Evolutionary conservation across 176 grass and related monocot species (phyloP).

Genomic region (Thalia dealbata): DNA sequence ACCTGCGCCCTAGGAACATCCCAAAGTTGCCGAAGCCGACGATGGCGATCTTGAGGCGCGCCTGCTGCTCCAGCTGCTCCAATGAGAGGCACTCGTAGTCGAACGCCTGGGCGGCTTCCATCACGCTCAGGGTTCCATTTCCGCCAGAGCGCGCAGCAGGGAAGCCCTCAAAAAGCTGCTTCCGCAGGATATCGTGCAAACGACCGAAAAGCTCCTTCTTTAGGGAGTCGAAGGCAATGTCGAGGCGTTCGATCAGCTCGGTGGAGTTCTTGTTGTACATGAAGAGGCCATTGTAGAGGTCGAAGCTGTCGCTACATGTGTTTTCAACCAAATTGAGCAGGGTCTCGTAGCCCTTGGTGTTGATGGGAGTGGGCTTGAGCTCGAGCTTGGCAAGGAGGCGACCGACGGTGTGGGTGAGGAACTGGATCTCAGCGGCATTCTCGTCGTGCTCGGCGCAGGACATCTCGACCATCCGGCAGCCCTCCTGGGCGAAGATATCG

Average conservation of each 20-base stretch:
- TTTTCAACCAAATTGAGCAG: slow-evolving; percentile 68
- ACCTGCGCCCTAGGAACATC: slow-evolving; percentile 45
- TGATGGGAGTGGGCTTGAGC: slow-evolving; percentile 35
- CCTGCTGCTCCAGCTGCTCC: slow-evolving; percentile 6
- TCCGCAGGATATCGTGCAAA: slow-evolving; percentile 55
- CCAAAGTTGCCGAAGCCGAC: slow-evolving; percentile 77
- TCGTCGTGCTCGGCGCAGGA: slow-evolving; percentile 51
- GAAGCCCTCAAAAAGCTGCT: slow-evolving; percentile 34
- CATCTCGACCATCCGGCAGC: slow-evolving; percentile 81
- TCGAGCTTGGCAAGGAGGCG: slow-evolving; percentile 35
- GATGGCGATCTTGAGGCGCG: slow-evolving; percentile 62
- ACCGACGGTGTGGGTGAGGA: slow-evolving; percentile 74
- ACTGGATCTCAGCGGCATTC: slow-evolving; percentile 57
- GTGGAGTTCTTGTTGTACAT: slow-evolving; percentile 87
- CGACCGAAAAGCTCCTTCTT: slow-evolving; percentile 59
- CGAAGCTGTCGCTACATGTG: slow-evolving; percentile 88
- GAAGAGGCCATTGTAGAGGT: slow-evolving; percentile 83
- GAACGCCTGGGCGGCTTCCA: slow-evolving; percentile 22
- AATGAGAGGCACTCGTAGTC: slow-evolving; percentile 31
- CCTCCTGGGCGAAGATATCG: slow-evolving; percentile 41
- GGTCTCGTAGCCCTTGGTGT: slow-evolving; percentile 51
- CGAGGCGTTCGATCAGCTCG: slow-evolving; percentile 57
- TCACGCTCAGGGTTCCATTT: neutral
- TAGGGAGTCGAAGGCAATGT: slow-evolving; percentile 44
- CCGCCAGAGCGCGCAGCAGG: neutral